These are phyloP conservation scores for Haplosporangium sp. DNA, from an alignment of 371 early-diverging fungal species.

Conservation along the genomic window DNA sequence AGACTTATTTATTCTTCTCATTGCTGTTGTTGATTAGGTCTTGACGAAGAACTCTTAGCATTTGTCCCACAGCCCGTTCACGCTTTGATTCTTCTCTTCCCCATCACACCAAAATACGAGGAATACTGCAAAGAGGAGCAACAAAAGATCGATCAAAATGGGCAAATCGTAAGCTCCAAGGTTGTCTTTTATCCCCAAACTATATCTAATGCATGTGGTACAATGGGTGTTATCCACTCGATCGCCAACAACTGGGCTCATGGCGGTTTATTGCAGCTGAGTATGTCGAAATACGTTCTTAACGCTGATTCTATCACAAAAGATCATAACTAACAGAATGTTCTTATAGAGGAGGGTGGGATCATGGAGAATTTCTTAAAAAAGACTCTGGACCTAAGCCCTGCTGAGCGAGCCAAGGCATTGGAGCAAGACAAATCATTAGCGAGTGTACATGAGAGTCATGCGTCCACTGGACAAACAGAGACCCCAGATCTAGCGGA, in stretches of 20 bases:
- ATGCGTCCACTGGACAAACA: slow-evolving; percentile 85
- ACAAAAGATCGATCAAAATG: slow-evolving; percentile 60
- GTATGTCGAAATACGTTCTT: slow-evolving; percentile 10
- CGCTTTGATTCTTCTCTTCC: slow-evolving; percentile 87
- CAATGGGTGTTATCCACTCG: slow-evolving; percentile 85
- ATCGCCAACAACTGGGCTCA: slow-evolving; percentile 70
- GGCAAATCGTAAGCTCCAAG: slow-evolving; percentile 68
- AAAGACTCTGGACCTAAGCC: slow-evolving; percentile 66
- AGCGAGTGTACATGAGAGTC: slow-evolving; percentile 67
- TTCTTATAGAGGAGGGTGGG: slow-evolving; percentile 23
- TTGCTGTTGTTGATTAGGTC: slow-evolving; percentile 56
- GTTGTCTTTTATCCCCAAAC: slow-evolving; percentile 89
- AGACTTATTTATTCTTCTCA: no score
- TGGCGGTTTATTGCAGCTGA: slow-evolving; percentile 31
- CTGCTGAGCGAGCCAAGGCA: slow-evolving; percentile 77
- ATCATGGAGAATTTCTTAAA: slow-evolving; percentile 69
- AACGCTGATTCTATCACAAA: neutral
- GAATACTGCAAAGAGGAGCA: slow-evolving; percentile 66
- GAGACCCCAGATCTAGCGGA: slow-evolving; percentile 77
- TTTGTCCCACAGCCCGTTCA: slow-evolving; percentile 85
- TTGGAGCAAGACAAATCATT: slow-evolving; percentile 73
- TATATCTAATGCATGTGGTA: slow-evolving; percentile 93
- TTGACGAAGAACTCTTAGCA: slow-evolving; percentile 85
- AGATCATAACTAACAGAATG: neutral
- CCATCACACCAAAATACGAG: slow-evolving; percentile 71